Evolutionary conservation across 2,329 filamentous ascomycete genomes (phyloP), one percentile per base, ranked within the genome.

Genomic region (Torrubiellomyces zombiae): DNA sequence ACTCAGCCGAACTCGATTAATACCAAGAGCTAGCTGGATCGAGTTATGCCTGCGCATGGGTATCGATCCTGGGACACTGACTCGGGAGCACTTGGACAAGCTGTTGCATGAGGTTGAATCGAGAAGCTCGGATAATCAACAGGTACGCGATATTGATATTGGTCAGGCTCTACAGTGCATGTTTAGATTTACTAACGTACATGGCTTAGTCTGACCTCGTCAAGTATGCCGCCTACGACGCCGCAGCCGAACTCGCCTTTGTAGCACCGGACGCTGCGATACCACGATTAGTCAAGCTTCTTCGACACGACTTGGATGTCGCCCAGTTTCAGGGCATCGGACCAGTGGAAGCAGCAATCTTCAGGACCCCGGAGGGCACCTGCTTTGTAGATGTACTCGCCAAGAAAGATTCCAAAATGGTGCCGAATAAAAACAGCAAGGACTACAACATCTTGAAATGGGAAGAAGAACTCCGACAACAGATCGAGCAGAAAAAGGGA

Each of bases 391-490:
- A 98, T 50, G 80, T 95, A 1, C 63, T 98, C 5, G 80, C 77
- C 17, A 85, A 81, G 44, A 92, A 92, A 45, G 58, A 72, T 2
- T 69, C 71, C 30, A 68, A 68, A 32, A 57, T 62, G 18, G 55
- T 76, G 3, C 72, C 82, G 3, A 76, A 83, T 51, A 95, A 93
- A 54, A 93, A 82, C 40, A 75, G 71, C 24, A 94, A 92, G 47
- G 89, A 95, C 45, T 93, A 94, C 40, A 82, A 98, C 39, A 91
- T 82, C 2, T 53, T 94, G 20, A 94, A 93, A 50, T 98, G 91
- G 89, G 89, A 98, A 50, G 78, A 86, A 46, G 89, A 98, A 35
- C 62, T 98, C 6, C 67, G 85, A 29, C 65, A 71, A 19, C 82
- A 94, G 39, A 54, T 98, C 20, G 83, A 85, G n/a, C 66, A 80